Conservation (phyloP, 2,329 filamentous ascomycete species). For the Paradendryphiella salina region DNA sequence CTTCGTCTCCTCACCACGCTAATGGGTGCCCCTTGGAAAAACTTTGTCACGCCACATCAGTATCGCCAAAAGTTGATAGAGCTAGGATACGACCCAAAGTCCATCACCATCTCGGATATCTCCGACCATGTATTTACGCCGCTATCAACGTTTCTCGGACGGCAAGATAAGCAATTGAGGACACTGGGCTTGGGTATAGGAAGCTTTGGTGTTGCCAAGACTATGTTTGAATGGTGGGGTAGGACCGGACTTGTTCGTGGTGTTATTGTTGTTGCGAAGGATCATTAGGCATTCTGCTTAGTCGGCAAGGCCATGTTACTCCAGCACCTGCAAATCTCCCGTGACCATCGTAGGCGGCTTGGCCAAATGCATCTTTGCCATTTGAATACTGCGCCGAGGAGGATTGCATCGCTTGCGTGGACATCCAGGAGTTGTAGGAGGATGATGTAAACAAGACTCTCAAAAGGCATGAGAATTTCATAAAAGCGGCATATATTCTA, state of each 20-base stretch:
- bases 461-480: too few species aligned
- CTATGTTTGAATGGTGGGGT: constrained; percentile 51
- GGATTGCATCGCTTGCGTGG: too few species aligned
- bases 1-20: constrained; percentile 52
- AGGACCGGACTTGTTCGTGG: constrained; percentile 46
- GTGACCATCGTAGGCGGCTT: too few species aligned
- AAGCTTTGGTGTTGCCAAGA: constrained; percentile 39
- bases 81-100: constrained; percentile 52
- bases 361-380: too few species aligned
- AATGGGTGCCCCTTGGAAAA: constrained; percentile 54
- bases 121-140: constrained; percentile 59
- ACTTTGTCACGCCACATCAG: constrained; percentile 53
- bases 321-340: too few species aligned
- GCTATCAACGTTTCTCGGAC: constrained; percentile 51
- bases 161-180: constrained; percentile 43
- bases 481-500: too few species aligned
- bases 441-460: too few species aligned
- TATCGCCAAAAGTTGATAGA: constrained; percentile 54
- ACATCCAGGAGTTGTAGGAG: too few species aligned
- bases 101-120: constrained; percentile 56
- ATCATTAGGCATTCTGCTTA: not conserved
- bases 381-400: too few species aligned
- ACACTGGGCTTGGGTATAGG: constrained; percentile 47
- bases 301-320: too few species aligned
- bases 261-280: constrained; percentile 47